Percentiles rank a stretch among this genome's conserved stretches.
These are phyloP conservation scores for Aspergillus asperescens DNA, from an alignment of 495 filamentous ascomycete genomes.

Conservation along the genomic window DNA sequence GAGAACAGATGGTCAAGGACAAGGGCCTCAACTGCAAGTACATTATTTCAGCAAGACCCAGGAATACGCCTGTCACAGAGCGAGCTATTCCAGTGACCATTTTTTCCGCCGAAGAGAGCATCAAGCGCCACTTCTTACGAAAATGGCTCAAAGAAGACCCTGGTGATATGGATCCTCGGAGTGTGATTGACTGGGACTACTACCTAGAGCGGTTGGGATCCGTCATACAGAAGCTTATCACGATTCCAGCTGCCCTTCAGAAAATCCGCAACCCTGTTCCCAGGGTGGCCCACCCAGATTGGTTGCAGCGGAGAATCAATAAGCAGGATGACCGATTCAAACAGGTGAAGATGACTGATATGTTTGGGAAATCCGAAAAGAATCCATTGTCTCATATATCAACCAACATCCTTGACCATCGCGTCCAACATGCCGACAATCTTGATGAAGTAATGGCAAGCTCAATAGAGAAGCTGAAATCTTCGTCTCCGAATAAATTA, in stretches of 20 bases:
- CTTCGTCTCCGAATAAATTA: conserved; percentile 56
- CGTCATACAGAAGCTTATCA: conserved; percentile 97
- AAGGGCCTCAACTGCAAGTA: conserved; percentile 99
- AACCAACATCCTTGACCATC: conserved; percentile 60
- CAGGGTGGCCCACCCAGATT: conserved; percentile 89
- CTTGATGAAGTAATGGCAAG: conserved; percentile 78
- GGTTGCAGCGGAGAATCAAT: conserved; percentile 89
- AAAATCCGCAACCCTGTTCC: conserved; percentile 94
- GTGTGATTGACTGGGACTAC: conserved; percentile 91
- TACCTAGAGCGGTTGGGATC: conserved; percentile 92
- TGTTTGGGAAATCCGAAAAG: conserved; percentile 77
- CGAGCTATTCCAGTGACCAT: conserved; percentile 93
- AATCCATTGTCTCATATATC: conserved; percentile 66
- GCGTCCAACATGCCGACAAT: conserved; percentile 54
- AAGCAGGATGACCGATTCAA: conserved; percentile 95
- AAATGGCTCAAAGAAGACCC: conserved; percentile 97
- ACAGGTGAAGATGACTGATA: conserved; percentile 96
- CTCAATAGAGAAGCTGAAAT: conserved; percentile 64
- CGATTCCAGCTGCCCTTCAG: conserved; percentile 92
- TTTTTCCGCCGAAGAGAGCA: conserved; percentile 83
- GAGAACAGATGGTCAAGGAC: conserved; percentile 98
- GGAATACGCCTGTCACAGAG: conserved; percentile 88
- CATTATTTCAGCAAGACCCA: conserved; percentile 86
- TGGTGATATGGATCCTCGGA: conserved; percentile 82
- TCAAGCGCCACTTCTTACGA: conserved; percentile 83